A percentile compares a stretch with the other conserved stretches of the same genome.
Conservation (phyloP, 345 rosid genomes). For the Brassica cretica region DNA sequence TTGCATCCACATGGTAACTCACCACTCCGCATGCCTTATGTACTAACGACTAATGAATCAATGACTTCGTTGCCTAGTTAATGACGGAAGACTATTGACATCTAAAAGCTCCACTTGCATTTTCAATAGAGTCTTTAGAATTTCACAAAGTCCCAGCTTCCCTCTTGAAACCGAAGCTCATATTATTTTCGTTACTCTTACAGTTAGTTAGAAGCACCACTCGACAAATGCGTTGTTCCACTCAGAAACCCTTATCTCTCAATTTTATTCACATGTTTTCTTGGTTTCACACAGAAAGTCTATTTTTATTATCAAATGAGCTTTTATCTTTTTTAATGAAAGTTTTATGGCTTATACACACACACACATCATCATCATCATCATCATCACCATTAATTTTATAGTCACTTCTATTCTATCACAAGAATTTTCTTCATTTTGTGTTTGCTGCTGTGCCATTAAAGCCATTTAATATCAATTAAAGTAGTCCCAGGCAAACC, state of each 20-base stretch:
- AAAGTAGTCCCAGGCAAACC: slow-evolving; percentile 3
- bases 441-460: slow-evolving; percentile 1
- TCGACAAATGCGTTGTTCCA: slow-evolving; percentile 21
- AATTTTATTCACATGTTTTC: background rate
- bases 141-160: background rate
- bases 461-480: slow-evolving; percentile 20
- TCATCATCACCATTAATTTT: background rate
- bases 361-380: background rate
- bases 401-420: background rate
- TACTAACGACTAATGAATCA: too few species aligned
- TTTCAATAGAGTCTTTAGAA: background rate
- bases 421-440: background rate
- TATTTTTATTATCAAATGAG: too few species aligned
- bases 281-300: background rate
- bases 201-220: slow-evolving; percentile 19
- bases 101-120: too few species aligned
- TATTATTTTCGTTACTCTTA: background rate
- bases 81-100: too few species aligned
- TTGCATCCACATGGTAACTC: too few species aligned
- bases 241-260: background rate
- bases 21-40: too few species aligned
- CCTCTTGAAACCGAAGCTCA: background rate
- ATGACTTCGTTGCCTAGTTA: too few species aligned
- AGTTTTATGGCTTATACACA: background rate
- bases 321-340: too few species aligned